Percentiles rank a stretch among this genome's conserved stretches.
Conservation (phyloP, 805 yeast genomes). For the Candida easanensis region DNA sequence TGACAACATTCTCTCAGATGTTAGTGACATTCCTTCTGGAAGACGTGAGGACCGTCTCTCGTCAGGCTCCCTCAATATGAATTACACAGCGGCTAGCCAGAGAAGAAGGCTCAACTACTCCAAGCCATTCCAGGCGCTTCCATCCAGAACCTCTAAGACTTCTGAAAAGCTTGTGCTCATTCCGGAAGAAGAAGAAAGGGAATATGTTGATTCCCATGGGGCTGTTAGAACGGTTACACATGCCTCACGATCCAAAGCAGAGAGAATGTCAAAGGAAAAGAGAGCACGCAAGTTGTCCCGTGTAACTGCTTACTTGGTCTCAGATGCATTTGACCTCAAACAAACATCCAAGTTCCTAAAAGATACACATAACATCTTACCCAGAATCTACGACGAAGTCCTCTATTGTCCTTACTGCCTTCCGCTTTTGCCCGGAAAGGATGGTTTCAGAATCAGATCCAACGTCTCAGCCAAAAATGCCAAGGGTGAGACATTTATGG, state of each 20-base stretch:
- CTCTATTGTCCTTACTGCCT: conserved; percentile 84
- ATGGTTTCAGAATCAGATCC: conserved; percentile 73
- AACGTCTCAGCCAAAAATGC: conserved; percentile 43
- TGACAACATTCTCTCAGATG: conserved; percentile 71
- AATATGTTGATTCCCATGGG: conserved; percentile 7
- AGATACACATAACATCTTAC: conserved; percentile 75
- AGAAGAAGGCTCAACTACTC: conserved; percentile 31
- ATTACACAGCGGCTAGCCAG: conserved; percentile 8
- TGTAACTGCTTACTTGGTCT: conserved; percentile 87
- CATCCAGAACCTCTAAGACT: conserved; percentile 78
- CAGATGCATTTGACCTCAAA: conserved; percentile 74
- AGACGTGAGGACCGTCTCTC: conserved; percentile 44
- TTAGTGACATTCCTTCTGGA: conserved; percentile 85
- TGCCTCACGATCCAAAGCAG: conserved; percentile 38
- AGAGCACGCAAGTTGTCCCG: conserved; percentile 63
- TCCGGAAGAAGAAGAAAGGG: conserved; percentile 52
- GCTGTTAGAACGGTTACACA: conserved; percentile 1
- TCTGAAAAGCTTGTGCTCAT: conserved; percentile 84
- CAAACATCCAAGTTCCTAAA: conserved; percentile 62
- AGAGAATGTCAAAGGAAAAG: conserved; percentile 46
- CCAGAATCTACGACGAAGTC: conserved; percentile 90
- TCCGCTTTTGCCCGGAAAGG: conserved; percentile 82
- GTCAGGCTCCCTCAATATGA: conserved; percentile 27
- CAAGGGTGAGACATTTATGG: conserved; percentile 53
- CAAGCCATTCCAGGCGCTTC: conserved; percentile 52